Conservation (phyloP, 371 early-diverging fungal genomes). For the Actinomucor elegans region DNA sequence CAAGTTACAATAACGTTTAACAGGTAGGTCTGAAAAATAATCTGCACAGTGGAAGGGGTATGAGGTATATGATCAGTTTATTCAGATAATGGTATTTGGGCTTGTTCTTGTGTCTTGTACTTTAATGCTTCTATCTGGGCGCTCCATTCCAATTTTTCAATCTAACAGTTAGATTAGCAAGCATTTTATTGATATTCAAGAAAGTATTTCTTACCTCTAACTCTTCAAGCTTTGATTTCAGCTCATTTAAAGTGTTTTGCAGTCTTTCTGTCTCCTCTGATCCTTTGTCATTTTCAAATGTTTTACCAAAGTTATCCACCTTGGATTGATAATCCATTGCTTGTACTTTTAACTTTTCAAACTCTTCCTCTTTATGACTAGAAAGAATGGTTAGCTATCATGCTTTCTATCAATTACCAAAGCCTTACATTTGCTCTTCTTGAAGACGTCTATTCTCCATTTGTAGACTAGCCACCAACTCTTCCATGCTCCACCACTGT, state of each 20-base stretch:
- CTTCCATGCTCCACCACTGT: slow-evolving; percentile 48
- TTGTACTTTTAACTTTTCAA: slow-evolving; percentile 17
- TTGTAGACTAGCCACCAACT: slow-evolving; percentile 39
- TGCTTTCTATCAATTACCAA: background rate
- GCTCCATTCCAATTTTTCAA: slow-evolving; percentile 31
- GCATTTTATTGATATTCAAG: background rate
- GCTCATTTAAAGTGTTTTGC: slow-evolving; percentile 14
- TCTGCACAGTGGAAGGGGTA: too few relatives aligned
- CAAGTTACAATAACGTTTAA: too few relatives aligned
- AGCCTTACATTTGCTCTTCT: slow-evolving; percentile 26
- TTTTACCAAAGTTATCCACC: slow-evolving; percentile 3
- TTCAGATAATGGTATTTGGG: background rate
- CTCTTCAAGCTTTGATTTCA: slow-evolving; percentile 20
- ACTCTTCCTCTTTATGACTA: slow-evolving; percentile 19
- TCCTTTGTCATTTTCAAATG: background rate
- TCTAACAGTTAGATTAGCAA: slow-evolving; percentile 5
- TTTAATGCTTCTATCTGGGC: slow-evolving; percentile 20
- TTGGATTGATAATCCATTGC: slow-evolving; percentile 5
- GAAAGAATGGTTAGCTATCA: background rate
- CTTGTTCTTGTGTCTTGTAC: background rate
- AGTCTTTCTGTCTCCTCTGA: slow-evolving; percentile 18
- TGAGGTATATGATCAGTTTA: too few relatives aligned
- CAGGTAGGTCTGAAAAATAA: too few relatives aligned
- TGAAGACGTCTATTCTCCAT: slow-evolving; percentile 25
- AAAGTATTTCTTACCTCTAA: slow-evolving; percentile 24